phyloP scores from a whole-genome alignment of 2,329 filamentous ascomycete species.

The Monosporascus sp. region DNA sequence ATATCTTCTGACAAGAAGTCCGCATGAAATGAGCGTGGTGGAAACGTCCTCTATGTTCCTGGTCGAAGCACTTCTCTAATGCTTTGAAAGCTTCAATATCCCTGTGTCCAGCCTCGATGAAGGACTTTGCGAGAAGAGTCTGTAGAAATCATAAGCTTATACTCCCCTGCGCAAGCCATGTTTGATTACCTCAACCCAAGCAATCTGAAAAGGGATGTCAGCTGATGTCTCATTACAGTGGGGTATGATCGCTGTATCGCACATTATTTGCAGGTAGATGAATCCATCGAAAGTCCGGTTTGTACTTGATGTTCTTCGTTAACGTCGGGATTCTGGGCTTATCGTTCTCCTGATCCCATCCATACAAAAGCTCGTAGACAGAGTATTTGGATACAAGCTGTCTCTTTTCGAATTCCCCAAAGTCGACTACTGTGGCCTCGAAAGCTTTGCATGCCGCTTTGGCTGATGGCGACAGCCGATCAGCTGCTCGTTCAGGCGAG shows the following conservation, averaged over 20 bases:
- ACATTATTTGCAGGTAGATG: slow-evolving; percentile 49
- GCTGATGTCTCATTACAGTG: slow-evolving; percentile 6
- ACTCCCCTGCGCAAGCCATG: background rate
- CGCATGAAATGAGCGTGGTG: slow-evolving; percentile 60
- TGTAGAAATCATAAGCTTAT: slow-evolving; percentile 14
- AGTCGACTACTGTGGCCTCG: slow-evolving; percentile 48
- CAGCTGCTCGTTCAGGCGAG: slow-evolving; percentile 29
- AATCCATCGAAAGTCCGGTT: slow-evolving; percentile 47
- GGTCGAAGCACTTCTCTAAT: slow-evolving; percentile 54
- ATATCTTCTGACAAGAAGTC: slow-evolving; percentile 49
- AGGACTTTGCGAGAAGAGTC: slow-evolving; percentile 56
- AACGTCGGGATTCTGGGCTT: slow-evolving; percentile 42
- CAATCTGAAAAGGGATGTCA: slow-evolving; percentile 36
- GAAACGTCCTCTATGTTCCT: slow-evolving; percentile 54
- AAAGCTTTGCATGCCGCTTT: slow-evolving; percentile 41
- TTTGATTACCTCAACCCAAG: slow-evolving; percentile 50
- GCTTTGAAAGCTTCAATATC: slow-evolving; percentile 61
- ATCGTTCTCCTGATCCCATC: slow-evolving; percentile 38
- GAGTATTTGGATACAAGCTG: slow-evolving; percentile 42
- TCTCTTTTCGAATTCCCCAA: slow-evolving; percentile 37
- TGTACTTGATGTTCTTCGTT: slow-evolving; percentile 39
- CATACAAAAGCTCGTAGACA: slow-evolving; percentile 48
- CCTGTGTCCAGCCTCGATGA: slow-evolving; percentile 57
- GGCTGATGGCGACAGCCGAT: slow-evolving; percentile 33
- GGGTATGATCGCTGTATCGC: slow-evolving; percentile 6